Base-by-base conservation (phyloP, 78 protist genomes). In the Polysphondylium violaceum region DNA sequence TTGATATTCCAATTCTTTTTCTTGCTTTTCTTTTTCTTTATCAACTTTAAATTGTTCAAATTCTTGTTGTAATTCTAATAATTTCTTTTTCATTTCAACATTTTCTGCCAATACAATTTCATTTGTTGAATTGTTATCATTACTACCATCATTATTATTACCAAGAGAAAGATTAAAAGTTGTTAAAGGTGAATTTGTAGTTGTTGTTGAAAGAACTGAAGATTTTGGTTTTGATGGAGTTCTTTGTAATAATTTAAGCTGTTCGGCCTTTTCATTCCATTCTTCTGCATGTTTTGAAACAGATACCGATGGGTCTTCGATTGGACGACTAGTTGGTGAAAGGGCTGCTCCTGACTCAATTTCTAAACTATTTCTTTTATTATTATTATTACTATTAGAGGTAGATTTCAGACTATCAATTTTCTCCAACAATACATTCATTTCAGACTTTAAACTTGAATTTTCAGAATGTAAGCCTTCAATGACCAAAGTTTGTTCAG, bases 241-340 rank as follows among this genome's bases (percentile, higher is more conserved):
- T 69, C 55, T 67, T 51, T 83, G 91, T n/a, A 83, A 35, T 3
- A 83, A 11, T 44, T 83, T 83, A 21, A 83, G 14, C 44, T 83
- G 91, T 43, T 67, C 91, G 16, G 75, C 75, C 44, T 71, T 83
- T 43, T 83, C 91, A 12, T 74, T 43, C 79, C 78, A 69, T 59
- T 83, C 91, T 29, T 83, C 91, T 1, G 47, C 33, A 29, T 69
- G 77, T 43, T 61, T 58, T 12, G 71, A 25, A 19, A 65, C 47
- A 0, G 23, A 33, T 12, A 41, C 41, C 6, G 33, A 33, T 76
- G 68, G 73, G 19, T 77, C 87, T 36, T 44, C 41, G 1, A 17
- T n/a, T 0, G 60, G 29, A 11, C 40, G 14, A 5, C 44, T 44
- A 8, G 65, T 41, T 36, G 68, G 41, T 64, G 73, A 64, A n/a